A percentile compares a stretch with the other conserved stretches of the same genome.
These are phyloP conservation scores for Yamadazyma aaseri DNA, from an alignment of 1,139 yeast species.

Conservation along the genomic window DNA sequence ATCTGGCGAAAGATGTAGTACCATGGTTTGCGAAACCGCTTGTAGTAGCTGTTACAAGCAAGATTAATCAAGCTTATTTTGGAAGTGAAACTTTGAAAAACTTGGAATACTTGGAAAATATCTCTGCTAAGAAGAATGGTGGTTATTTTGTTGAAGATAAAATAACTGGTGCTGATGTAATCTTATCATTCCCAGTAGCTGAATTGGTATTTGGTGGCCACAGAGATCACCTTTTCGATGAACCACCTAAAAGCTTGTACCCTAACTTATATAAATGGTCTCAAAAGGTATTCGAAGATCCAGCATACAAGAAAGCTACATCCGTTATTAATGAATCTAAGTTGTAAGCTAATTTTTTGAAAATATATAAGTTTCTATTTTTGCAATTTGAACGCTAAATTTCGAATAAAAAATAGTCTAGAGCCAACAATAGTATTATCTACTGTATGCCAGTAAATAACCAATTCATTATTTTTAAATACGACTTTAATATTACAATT, in stretches of 20 bases:
- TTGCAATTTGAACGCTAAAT: no score
- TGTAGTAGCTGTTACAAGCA: conserved; percentile 22
- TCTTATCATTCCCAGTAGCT: conserved; percentile 34
- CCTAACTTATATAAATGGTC: conserved; percentile 30
- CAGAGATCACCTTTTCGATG: conserved; percentile 11
- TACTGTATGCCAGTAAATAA: no score
- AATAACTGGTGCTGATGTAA: conserved; percentile 40
- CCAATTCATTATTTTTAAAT: no score
- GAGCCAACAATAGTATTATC: no score
- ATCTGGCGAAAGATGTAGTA: conserved; percentile 25
- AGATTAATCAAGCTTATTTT: conserved; percentile 28
- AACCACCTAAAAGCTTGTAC: conserved; percentile 13
- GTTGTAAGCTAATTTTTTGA: conserved; percentile 5
- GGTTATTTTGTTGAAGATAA: conserved; percentile 36
- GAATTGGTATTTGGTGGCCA: conserved; percentile 20
- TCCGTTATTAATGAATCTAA: conserved; percentile 16
- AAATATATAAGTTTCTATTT: no score
- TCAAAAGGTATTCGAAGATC: conserved; percentile 18
- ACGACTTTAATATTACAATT: no score
- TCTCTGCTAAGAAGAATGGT: conserved; percentile 26
- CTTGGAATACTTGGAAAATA: conserved; percentile 30
- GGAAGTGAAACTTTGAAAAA: conserved; percentile 24
- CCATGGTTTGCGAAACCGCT: conserved; percentile 30
- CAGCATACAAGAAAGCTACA: conserved; percentile 22
- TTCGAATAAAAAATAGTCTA: no score